Conservation (phyloP, 352 stramenopile genomes). For the Phytophthora cryptogea region DNA sequence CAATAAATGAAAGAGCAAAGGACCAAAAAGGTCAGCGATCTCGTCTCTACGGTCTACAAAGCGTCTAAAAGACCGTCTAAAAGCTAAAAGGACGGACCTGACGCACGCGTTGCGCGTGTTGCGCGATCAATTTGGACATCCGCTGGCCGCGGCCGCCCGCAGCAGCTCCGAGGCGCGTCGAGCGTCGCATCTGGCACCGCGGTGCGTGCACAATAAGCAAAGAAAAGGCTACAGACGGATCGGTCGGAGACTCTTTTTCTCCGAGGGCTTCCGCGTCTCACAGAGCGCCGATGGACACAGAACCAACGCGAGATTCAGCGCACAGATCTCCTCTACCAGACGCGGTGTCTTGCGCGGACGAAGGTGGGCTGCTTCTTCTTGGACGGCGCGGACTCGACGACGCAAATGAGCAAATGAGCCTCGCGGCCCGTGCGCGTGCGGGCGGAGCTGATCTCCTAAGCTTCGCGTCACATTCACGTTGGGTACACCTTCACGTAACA, state of each 20-base stretch:
- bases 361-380: slow-evolving; percentile 20
- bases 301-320: slow-evolving; percentile 4
- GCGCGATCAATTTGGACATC: slow-evolving; percentile 67
- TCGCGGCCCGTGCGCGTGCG: not conserved
- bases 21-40: slow-evolving; percentile 21
- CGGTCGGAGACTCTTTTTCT: slow-evolving; percentile 1
- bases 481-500: not conserved
- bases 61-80: slow-evolving; percentile 2
- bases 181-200: slow-evolving; percentile 56
- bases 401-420: slow-evolving; percentile 38
- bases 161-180: slow-evolving; percentile 55
- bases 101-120: slow-evolving; percentile 45
- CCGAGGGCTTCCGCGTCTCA: slow-evolving; percentile 5
- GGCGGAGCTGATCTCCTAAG: slow-evolving; percentile 4
- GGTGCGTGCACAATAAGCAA: slow-evolving; percentile 23
- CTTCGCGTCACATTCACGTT: slow-evolving; percentile 5
- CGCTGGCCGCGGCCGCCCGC: slow-evolving; percentile 48
- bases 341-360: slow-evolving; percentile 4
- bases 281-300: slow-evolving; percentile 15
- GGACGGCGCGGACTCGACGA: slow-evolving; percentile 24
- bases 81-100: slow-evolving; percentile 30
- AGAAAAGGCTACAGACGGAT: slow-evolving; percentile 19
- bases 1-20: slow-evolving; percentile 15
- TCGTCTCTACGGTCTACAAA: slow-evolving; percentile 4
- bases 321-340: slow-evolving; percentile 17